These are phyloP conservation scores for Pythium myriotylum DNA, from an alignment of 352 stramenopile species.

Conservation along the genomic window DNA sequence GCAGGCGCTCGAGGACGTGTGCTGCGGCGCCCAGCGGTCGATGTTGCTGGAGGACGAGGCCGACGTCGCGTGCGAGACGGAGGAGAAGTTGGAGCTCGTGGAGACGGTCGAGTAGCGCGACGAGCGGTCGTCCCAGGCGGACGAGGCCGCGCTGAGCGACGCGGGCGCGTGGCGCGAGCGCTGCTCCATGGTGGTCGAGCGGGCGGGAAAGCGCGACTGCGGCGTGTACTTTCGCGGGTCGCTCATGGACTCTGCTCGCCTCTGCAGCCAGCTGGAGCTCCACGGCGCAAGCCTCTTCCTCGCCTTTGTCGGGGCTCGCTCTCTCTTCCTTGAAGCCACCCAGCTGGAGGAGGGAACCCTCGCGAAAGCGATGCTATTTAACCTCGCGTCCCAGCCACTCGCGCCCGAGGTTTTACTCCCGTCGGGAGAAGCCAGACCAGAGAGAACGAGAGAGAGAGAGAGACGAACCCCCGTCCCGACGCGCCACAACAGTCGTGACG, in stretches of 20 bases:
- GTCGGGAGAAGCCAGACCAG: background rate
- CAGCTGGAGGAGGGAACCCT: slow-evolving; percentile 7
- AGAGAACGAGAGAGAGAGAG: background rate
- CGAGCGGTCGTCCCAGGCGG: slow-evolving; percentile 43
- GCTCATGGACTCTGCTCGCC: slow-evolving; percentile 7
- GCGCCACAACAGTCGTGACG: no score
- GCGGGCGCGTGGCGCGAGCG: slow-evolving; percentile 23
- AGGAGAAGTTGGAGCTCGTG: slow-evolving; percentile 41
- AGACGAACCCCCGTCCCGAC: background rate
- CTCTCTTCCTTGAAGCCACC: slow-evolving; percentile 16
- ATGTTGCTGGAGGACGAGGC: slow-evolving; percentile 26
- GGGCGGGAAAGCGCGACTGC: slow-evolving; percentile 1
- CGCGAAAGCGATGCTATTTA: slow-evolving; percentile 2
- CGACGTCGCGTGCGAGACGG: slow-evolving; percentile 23
- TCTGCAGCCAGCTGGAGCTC: background rate
- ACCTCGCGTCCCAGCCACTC: background rate
- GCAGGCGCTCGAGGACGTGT: slow-evolving; percentile 68
- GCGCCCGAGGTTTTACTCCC: background rate
- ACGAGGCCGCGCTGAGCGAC: slow-evolving; percentile 27
- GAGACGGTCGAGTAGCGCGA: slow-evolving; percentile 68
- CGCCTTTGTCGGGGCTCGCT: slow-evolving; percentile 3
- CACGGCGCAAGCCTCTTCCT: background rate
- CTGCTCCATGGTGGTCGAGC: slow-evolving; percentile 22
- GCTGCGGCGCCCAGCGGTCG: slow-evolving; percentile 72
- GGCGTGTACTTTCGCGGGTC: slow-evolving; percentile 9